Evolutionary conservation across 345 rosid species (phyloP).

Genomic region (Capsella bursapastoris): DNA sequence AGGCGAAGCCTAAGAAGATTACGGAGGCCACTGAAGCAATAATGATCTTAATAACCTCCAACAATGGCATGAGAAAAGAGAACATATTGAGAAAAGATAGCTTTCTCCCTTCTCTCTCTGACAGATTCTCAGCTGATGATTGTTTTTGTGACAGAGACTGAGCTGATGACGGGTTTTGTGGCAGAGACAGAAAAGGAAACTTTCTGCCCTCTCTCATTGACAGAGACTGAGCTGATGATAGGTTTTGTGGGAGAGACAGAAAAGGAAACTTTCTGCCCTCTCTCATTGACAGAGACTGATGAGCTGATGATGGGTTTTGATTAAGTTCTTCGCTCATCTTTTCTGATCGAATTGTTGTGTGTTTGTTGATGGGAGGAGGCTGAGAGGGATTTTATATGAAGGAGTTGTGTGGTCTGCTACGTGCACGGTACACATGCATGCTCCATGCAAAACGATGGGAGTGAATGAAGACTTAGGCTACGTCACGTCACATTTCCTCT

Average conservation of each 20-base stretch:
- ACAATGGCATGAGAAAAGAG: slow-evolving; percentile 31
- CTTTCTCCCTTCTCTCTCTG: slow-evolving; percentile 10
- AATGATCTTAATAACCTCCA: slow-evolving; percentile 36
- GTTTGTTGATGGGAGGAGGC: slow-evolving; percentile 25
- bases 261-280: slow-evolving; percentile 21
- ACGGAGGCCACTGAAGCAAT: slow-evolving; percentile 68
- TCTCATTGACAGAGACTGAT: neutral
- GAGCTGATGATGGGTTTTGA: slow-evolving; percentile 20
- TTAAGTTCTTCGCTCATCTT: neutral
- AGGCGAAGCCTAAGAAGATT: slow-evolving; percentile 63
- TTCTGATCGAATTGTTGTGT: slow-evolving; percentile 30
- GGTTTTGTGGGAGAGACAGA: neutral
- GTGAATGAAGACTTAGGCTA: slow-evolving; percentile 22
- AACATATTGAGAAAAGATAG: slow-evolving; percentile 21
- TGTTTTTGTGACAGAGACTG: neutral
- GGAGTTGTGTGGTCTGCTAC: slow-evolving; percentile 34
- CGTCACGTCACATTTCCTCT: slow-evolving; percentile 35
- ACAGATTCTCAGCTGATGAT: neutral
- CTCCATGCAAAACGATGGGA: slow-evolving; percentile 43
- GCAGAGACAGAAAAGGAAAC: slow-evolving; percentile 10
- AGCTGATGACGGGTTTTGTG: no score
- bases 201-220: slow-evolving; percentile 2
- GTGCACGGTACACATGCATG: slow-evolving; percentile 41
- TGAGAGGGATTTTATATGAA: slow-evolving; percentile 37
- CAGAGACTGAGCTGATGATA: slow-evolving; percentile 11